Evolutionary conservation across 768 basidiomycete species (phyloP), one percentile per base, ranked within the genome.

Genomic region (Ramaria rubella): DNA sequence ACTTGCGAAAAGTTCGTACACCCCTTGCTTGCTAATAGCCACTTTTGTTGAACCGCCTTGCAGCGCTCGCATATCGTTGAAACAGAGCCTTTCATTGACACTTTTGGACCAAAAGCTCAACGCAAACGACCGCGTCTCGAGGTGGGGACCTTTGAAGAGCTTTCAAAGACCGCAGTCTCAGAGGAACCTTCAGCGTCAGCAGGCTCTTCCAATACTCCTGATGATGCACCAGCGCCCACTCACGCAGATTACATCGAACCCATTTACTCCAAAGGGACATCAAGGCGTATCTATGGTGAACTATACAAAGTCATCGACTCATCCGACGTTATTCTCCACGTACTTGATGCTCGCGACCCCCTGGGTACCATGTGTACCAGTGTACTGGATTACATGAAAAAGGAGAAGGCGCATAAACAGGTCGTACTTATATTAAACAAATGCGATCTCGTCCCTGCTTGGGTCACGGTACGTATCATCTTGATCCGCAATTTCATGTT

Each of bases 281-380:
- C 93, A 11, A 79, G 88, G 33, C 85, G 95, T 21, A 99, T 99
- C 59, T 98, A 96, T 72, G 94, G 94, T 58, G 95, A 99, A 70
- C 76, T 98, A 6, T 98, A 99, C 80, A 99, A 99, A 71, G 95
- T 99, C 61, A 93, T 99, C 66, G 96, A 99, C 69, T 99, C 95
- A 2, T 95, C 93, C 6, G 95, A 99, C 67, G 92, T 98, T 40
- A 81, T 99, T 57, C 79, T 99, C 31, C 95, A 99, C 67, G 82
- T 99, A 50, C 75, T 99, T 59, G 95, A 99, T 70, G 94, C 95
- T 17, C 82, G 95, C 42, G 95, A 98, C 69, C 95, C 95, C 1
- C 68, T 96, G 49, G 96, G 96, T 3, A 98, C 96, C 27, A 80
- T 95, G 67, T 99, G 95, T 72, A 86, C 94, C 67, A 92, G 89